Percentiles rank a stretch among this genome's conserved stretches.
Conservation (phyloP, 129 eudicot species). For the Smallanthus sonchifolius region DNA sequence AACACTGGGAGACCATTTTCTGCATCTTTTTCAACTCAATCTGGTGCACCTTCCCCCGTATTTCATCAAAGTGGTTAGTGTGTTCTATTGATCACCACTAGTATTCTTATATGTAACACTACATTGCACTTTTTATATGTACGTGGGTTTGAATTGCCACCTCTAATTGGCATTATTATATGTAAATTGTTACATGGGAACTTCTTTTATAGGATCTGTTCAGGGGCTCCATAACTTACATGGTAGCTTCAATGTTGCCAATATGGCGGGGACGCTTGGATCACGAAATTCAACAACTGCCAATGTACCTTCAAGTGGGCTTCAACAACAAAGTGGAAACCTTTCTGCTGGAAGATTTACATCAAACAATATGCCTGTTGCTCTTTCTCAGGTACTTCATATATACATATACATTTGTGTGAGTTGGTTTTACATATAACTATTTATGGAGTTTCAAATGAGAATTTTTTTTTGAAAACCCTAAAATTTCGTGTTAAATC, state of each 20-base stretch:
- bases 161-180: too few species aligned
- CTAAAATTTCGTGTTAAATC: too few species aligned
- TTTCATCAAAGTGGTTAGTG: slow-evolving; percentile 70
- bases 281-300: slow-evolving; percentile 74
- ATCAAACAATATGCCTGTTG: slow-evolving; percentile 64
- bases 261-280: slow-evolving; percentile 18
- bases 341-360: slow-evolving; percentile 85
- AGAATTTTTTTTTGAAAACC: too few species aligned
- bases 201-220: slow-evolving; percentile 41
- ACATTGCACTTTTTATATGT: too few species aligned
- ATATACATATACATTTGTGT: too few species aligned
- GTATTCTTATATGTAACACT: too few species aligned
- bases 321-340: slow-evolving; percentile 78
- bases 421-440: too few species aligned
- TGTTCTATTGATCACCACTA: not conserved
- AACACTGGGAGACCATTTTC: slow-evolving; percentile 58
- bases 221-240: slow-evolving; percentile 81
- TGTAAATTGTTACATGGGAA: too few species aligned
- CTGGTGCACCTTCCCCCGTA: slow-evolving; percentile 88
- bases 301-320: slow-evolving; percentile 72
- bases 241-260: slow-evolving; percentile 73
- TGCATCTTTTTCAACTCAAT: slow-evolving; percentile 71
- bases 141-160: too few species aligned
- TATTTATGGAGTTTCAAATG: too few species aligned
- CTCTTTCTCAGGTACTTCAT: slow-evolving; percentile 69